Percentiles rank a stretch among this genome's conserved stretches.
These are phyloP conservation scores for Thoreauomyces humboldtii DNA, from an alignment of 192 early-diverging fungal genomes.

Conservation along the genomic window DNA sequence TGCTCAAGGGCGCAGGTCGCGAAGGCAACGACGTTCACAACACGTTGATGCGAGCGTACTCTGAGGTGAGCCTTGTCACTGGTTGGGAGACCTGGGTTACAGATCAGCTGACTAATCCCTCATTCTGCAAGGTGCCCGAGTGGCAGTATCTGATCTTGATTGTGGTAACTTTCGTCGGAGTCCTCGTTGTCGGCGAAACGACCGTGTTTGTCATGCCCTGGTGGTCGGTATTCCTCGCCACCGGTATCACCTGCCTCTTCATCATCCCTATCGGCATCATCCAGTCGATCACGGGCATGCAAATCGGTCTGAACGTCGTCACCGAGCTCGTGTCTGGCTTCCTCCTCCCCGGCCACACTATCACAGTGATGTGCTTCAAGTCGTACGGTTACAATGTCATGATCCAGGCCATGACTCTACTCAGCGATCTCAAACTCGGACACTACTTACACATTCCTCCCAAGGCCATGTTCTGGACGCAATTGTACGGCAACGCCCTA, in stretches of 20 bases:
- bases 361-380: constrained; percentile 84
- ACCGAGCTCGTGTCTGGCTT: constrained; percentile 84
- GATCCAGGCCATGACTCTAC: constrained; percentile 70
- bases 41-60: background rate
- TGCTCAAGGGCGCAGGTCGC: background rate
- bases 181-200: background rate
- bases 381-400: constrained; percentile 77
- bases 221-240: background rate
- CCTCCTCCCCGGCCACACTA: constrained; percentile 73
- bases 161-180: background rate
- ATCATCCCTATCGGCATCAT: background rate
- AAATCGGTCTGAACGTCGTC: constrained; percentile 71
- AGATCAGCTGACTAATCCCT: too few relatives aligned
- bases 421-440: constrained; percentile 73
- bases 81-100: too few relatives aligned
- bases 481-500: constrained; percentile 57
- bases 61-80: too few relatives aligned
- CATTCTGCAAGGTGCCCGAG: too few relatives aligned
- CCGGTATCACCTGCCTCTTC: background rate
- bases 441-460: constrained; percentile 74
- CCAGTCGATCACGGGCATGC: background rate
- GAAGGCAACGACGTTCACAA: background rate
- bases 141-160: background rate
- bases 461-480: constrained; percentile 55
- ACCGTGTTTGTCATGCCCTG: background rate